phyloP scores from a whole-genome alignment of 108 stramenopile genomes.

The Pseudonitzschia delicatissima region DNA sequence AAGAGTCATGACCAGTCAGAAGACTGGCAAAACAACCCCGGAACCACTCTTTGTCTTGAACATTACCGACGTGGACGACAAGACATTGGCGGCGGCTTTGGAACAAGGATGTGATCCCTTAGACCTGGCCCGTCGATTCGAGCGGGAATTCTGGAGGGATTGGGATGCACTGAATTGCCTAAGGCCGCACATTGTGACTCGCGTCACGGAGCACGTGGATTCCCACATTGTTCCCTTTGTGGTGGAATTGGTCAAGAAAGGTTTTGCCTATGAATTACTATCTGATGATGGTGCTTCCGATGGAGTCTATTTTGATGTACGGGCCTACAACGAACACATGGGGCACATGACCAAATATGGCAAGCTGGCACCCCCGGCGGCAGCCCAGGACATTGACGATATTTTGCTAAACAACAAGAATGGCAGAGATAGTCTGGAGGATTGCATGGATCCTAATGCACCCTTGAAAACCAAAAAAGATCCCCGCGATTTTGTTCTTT shows the following conservation, averaged over 20 bases:
- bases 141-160: conserved; percentile 71
- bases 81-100: conserved; percentile 80
- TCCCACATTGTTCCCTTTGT: conserved; percentile 86
- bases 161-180: conserved; percentile 68
- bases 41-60: conserved; percentile 83
- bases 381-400: conserved; percentile 50
- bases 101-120: conserved; percentile 29
- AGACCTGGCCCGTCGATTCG: conserved; percentile 54
- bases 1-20: conserved; percentile 56
- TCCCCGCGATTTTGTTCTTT: conserved; percentile 96
- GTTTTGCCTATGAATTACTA: conserved; percentile 80
- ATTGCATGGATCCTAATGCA: too few species aligned
- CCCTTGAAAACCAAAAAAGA: conserved; percentile 56
- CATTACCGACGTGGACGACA: conserved; percentile 99
- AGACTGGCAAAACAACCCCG: neutral
- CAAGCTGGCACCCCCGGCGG: conserved; percentile 80
- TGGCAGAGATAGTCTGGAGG: too few species aligned
- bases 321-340: conserved; percentile 62
- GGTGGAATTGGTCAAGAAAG: conserved; percentile 59
- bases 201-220: conserved; percentile 91
- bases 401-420: neutral
- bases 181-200: conserved; percentile 83
- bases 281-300: neutral
- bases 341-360: conserved; percentile 66
- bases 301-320: conserved; percentile 93